These are phyloP conservation scores for Streptanthus diversifolius DNA, from an alignment of 345 rosid species.

Conservation along the genomic window DNA sequence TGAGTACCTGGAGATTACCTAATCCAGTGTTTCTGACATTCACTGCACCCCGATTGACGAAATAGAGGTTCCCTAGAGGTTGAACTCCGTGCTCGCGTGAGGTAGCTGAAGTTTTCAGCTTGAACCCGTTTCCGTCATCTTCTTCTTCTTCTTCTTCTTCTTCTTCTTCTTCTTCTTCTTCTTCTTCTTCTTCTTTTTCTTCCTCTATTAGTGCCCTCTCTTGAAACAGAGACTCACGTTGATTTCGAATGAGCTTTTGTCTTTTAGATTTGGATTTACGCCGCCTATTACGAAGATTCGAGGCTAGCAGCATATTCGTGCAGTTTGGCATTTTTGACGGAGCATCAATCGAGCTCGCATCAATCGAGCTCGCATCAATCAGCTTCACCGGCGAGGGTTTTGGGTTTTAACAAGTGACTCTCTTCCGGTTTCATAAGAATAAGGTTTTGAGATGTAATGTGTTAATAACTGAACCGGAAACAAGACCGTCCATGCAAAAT, in stretches of 20 bases:
- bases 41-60: slow-evolving; percentile 44
- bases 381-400: slow-evolving; percentile 27
- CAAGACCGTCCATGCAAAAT: neutral
- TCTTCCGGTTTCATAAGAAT: neutral
- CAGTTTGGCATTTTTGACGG: slow-evolving; percentile 38
- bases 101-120: slow-evolving; percentile 53
- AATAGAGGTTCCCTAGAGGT: slow-evolving; percentile 81
- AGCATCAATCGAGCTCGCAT: neutral
- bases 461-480: slow-evolving; percentile 3
- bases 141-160: slow-evolving; percentile 24
- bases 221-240: slow-evolving; percentile 2
- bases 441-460: neutral
- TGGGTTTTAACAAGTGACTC: slow-evolving; percentile 8
- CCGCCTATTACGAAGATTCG: slow-evolving; percentile 23
- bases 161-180: slow-evolving; percentile 39
- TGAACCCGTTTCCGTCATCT: slow-evolving; percentile 50
- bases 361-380: no score
- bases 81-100: slow-evolving; percentile 67
- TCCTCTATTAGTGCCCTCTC: slow-evolving; percentile 2
- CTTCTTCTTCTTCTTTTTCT: slow-evolving; percentile 31
- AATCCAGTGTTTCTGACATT: slow-evolving; percentile 79
- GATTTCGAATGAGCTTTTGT: neutral
- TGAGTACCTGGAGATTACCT: slow-evolving; percentile 62
- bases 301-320: slow-evolving; percentile 35
- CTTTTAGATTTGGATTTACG: slow-evolving; percentile 30